Evolutionary conservation across 163 green algal genomes (phyloP), one percentile per base, ranked within the genome.

Genomic region (Scenedesmus sp.): DNA sequence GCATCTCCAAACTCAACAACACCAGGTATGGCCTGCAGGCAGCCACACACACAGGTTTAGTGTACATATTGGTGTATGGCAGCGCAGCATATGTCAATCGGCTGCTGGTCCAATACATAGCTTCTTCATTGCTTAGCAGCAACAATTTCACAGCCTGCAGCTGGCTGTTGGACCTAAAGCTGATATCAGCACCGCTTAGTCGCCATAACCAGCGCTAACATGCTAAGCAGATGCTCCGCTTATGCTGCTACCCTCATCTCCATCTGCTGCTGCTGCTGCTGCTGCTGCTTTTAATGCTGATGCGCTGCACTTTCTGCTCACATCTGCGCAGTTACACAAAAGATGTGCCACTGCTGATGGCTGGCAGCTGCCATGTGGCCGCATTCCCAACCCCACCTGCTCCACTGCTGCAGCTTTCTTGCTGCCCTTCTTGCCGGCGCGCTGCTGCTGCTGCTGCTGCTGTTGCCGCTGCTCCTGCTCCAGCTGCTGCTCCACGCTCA

Each of bases 1-100:
- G 77, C 90, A 55, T 91, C 90, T n/a, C 84, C 85, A 91, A 93
- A 93, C 76, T 93, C 90, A 7, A 93, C 90, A 56, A 93, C 89
- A 67, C 89, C 89, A 13, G 9, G 70, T 12, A 46, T 9, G 3
- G 54, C 77, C 76, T 87, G 88, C 55, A 86, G 83, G 4, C 16
- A 13, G 62, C 12, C 12, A 13, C 62, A 73, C 62, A 46, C 34
- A 46, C 34, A 46, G 34, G 34, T 46, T 46, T 46, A 46, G 34
- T 46, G 34, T 46, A 46, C 34, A 46, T 46, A 46, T 46, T 46
- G 34, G 34, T 46, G 34, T 46, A 46, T 46, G 34, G 34, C 34
- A 46, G 34, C 34, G 34, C 34, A 46, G 34, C 34, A 46, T 46
- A 46, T 46, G 34, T 46, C 34, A 46, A 46, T 46, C 34, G 34